A percentile compares a stretch with the other conserved stretches of the same genome.
Evolutionary conservation across 2,329 filamentous ascomycete genomes (phyloP).

Genomic region (Thielaviopsis ethacetica): DNA sequence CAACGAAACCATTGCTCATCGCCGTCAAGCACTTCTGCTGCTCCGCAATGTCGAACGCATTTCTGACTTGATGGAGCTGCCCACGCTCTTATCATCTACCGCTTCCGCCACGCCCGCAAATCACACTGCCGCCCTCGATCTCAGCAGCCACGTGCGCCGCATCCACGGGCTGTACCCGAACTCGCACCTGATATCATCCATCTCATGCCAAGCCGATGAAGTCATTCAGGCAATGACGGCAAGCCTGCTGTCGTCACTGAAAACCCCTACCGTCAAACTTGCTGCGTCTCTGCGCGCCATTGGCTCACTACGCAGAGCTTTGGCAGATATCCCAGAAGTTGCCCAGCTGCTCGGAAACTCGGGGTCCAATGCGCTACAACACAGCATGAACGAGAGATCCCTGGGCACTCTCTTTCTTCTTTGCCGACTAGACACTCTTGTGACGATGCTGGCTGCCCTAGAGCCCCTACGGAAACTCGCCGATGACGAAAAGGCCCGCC

Average conservation of each 20-base stretch:
- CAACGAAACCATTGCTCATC: constrained; percentile 51
- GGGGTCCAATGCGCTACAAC: not conserved
- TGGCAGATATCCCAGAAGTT: constrained; percentile 42
- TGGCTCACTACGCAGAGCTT: constrained; percentile 74
- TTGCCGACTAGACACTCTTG: constrained; percentile 65
- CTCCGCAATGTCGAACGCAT: constrained; percentile 78
- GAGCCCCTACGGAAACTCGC: constrained; percentile 76
- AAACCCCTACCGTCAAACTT: constrained; percentile 65
- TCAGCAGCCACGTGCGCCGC: constrained; percentile 84
- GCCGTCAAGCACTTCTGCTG: constrained; percentile 66
- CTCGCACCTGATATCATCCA: constrained; percentile 56
- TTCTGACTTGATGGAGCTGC: constrained; percentile 80
- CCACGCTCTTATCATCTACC: constrained; percentile 67
- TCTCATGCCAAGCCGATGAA: constrained; percentile 62
- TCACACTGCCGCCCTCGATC: constrained; percentile 77
- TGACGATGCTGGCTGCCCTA: constrained; percentile 65
- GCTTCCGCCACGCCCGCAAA: constrained; percentile 51
- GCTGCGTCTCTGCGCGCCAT: constrained; percentile 81
- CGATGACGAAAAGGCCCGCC: constrained; percentile 56
- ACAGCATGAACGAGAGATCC: constrained; percentile 36
- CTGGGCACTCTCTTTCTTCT: constrained; percentile 76
- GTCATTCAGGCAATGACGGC: constrained; percentile 80
- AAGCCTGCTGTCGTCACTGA: constrained; percentile 64
- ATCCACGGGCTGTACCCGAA: constrained; percentile 68
- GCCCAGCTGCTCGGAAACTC: constrained; percentile 1